Base-by-base conservation (phyloP, 495 filamentous ascomycete species). In the Coniosporium apollinis region DNA sequence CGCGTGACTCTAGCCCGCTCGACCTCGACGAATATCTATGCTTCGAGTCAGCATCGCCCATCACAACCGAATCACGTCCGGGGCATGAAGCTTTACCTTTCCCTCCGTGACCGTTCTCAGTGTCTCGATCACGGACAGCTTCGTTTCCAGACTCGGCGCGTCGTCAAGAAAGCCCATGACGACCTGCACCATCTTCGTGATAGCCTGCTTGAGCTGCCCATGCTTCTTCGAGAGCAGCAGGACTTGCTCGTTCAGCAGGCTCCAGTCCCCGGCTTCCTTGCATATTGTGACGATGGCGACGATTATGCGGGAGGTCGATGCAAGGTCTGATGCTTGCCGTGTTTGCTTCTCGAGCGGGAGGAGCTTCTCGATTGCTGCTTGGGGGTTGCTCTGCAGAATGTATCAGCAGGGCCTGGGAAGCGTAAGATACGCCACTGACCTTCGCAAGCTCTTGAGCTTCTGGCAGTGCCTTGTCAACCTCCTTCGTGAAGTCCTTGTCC, bases 171-270 rank as follows among this genome's bases (percentile, higher is more conserved):
- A 94, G 30, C 60, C 66, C 82, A 97, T 92, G 36, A 92, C 83
- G 34, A 74, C 76, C 66, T 96, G 89, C 28, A 97, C 89, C 89
- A 97, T 97, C 67, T 84, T 87, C 44, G 89, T 96, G 42, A 81
- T 85, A 48, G 89, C 89, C 63, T 94, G 91, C 58, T 94, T 94
- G 59, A 97, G 86, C 63, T 97, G 89, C 47, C 84, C 81, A 82
- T 97, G 89, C 65, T 97, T 97, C 75, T 94, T 96, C 42, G 87
- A 94, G 30, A 96, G 72, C 31, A 94, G 67, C 33, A 93, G 68
- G 39, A 94, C 82, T 59, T 97, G 87, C 60, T 97, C 89, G 52
- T 91, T 96, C 49, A 97, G 70, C 42, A 96, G 60, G 45, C 67
- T 69, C 89, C 89, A 97, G 49, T 96, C 82, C 42, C 76, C 78